Evolutionary conservation across 2,329 filamentous ascomycete species (phyloP), one percentile per base, ranked within the genome.

Genomic region (Alternaria alternata): DNA sequence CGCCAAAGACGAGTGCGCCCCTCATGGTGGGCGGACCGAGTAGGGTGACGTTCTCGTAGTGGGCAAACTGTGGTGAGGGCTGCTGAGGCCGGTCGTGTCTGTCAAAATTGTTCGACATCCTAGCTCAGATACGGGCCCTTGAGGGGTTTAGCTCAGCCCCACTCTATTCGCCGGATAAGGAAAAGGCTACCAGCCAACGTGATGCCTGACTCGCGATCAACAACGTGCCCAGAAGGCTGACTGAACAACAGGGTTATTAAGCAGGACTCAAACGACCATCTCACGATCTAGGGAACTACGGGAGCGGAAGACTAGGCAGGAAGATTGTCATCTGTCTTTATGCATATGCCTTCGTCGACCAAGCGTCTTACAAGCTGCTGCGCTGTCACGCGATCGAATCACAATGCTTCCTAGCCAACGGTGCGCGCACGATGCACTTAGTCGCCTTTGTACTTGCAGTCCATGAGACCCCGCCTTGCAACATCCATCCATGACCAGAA

Each of bases 1-100:
- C 88, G 54, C 86, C 86, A 76, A 91, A 91, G 73, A 91, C 88
- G 75, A 88, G 86, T 62, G 88, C 87, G 70, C 87, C 85, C 68
- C 88, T 85, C 88, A 90, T 90, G 56, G 69, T 83, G 67, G 79
- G 75, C 54, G 75, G 74, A 46, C 74, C 75, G 61, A 77, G 71
- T 38, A 75, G 60, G 24, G 66, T 66, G 54, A 73, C 49, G 65
- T 71, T 70, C 56, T 75, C 68, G 64, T 69, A 70, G 62, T 72
- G 68, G 57, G 69, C 59, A 60, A 72, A 61, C 36, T 55, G 65
- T 56, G 59, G 62, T 56, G 62, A 54, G 41, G 63, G 63, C 65
- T 54, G 55, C 46, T 64, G 63, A 51, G 65, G 63, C 65, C 61
- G 52, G 48, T 62, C 59, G 61, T 64, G 55, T 49, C 59, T 61